Evolutionary conservation across 2,329 filamentous ascomycete genomes (phyloP).

Genomic region (Epichloe hybrida): DNA sequence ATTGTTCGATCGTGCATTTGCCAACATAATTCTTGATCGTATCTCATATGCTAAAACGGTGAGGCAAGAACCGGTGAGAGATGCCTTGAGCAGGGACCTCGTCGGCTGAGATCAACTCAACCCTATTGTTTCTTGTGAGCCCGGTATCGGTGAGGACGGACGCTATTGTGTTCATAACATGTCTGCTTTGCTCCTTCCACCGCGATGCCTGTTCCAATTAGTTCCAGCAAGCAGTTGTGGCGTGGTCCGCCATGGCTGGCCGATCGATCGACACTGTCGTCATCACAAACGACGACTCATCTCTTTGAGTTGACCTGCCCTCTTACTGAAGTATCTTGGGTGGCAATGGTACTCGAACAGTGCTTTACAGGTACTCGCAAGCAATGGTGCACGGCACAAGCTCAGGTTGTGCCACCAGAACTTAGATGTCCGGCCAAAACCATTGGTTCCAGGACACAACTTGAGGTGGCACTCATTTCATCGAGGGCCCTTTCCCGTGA

Average conservation of each 20-base stretch:
- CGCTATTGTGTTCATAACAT: background rate
- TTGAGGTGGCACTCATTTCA: background rate
- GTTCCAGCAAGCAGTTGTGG: background rate
- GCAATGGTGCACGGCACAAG: background rate
- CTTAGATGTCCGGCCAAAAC: background rate
- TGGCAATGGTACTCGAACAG: background rate
- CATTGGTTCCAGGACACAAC: background rate
- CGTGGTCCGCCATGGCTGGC: background rate
- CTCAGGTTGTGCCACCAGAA: slow-evolving; percentile 1
- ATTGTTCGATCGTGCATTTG: background rate
- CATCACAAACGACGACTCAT: background rate
- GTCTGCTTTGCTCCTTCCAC: background rate
- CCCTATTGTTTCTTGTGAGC: background rate
- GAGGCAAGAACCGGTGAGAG: background rate
- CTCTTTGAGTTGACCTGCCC: background rate
- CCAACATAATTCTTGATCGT: background rate
- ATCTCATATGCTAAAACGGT: background rate
- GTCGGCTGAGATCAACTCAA: background rate
- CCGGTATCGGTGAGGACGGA: background rate
- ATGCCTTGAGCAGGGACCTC: background rate
- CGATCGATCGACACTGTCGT: background rate
- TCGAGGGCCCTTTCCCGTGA: background rate
- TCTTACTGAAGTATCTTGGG: background rate
- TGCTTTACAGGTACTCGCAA: background rate
- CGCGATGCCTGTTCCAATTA: background rate